Evolutionary conservation across 371 early-diverging fungal species (phyloP).

Genomic region (Nematocida ironsii): DNA sequence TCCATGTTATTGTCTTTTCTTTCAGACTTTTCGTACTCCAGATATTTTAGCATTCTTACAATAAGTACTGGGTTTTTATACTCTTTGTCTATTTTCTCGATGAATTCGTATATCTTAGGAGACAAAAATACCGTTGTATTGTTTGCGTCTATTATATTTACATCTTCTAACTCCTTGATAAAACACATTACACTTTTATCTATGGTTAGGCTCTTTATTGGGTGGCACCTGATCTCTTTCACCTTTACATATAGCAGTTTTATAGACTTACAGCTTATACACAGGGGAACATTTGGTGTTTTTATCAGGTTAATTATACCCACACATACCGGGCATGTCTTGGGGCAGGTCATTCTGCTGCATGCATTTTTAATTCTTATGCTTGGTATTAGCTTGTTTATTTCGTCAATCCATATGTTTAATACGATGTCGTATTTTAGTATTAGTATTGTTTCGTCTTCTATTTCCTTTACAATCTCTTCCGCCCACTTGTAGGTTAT

Average conservation of each 20-base stretch:
- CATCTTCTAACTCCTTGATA: background rate
- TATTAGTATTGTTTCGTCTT: constrained; percentile 20
- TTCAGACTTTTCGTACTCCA: constrained; percentile 48
- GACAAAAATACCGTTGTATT: constrained; percentile 25
- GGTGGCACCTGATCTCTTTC: constrained; percentile 29
- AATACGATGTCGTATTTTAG: constrained; percentile 26
- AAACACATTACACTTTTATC: constrained; percentile 1
- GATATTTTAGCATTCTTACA: constrained; percentile 50
- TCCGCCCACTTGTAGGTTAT: constrained; percentile 36
- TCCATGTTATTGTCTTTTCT: background rate
- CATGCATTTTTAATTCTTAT: constrained; percentile 39
- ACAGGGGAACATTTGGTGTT: background rate
- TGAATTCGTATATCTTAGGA: constrained; percentile 10
- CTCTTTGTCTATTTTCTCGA: constrained; percentile 23
- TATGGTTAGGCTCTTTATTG: constrained; percentile 33
- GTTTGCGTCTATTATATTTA: constrained; percentile 32
- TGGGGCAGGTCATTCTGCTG: constrained; percentile 12
- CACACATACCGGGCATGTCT: constrained; percentile 18
- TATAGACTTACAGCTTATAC: constrained; percentile 28
- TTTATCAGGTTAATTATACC: background rate
- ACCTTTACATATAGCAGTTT: constrained; percentile 53
- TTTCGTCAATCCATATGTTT: constrained; percentile 12
- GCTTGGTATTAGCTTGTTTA: constrained; percentile 26
- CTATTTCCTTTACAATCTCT: constrained; percentile 40
- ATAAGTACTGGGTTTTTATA: constrained; percentile 43